Conservation (phyloP, 768 basidiomycete species). For the Cyathus striatus region DNA sequence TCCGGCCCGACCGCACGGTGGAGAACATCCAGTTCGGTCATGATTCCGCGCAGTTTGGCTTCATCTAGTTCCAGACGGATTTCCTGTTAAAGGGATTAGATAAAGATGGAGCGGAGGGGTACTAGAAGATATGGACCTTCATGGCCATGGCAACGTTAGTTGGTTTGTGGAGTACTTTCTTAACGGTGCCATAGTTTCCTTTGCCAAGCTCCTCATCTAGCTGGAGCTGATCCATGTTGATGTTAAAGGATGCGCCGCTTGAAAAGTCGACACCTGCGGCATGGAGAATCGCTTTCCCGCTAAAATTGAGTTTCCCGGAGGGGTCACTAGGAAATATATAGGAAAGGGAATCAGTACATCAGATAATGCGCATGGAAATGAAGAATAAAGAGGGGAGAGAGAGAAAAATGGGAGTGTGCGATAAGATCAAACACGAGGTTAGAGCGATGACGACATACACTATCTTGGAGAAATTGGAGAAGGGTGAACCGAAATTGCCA, state of each 20-base stretch:
- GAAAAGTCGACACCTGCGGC: constrained; percentile 83
- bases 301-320: constrained; percentile 91
- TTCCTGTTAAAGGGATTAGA: constrained; percentile 53
- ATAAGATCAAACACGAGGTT: constrained; percentile 5
- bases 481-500: constrained; percentile 64
- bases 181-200: constrained; percentile 97
- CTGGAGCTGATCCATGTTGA: constrained; percentile 92
- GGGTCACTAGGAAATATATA: constrained; percentile 63
- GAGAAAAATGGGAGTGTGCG: constrained; percentile 3
- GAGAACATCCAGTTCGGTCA: constrained; percentile 98
- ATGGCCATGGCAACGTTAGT: constrained; percentile 97
- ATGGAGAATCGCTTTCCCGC: constrained; percentile 88
- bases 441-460: constrained; percentile 54
- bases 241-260: constrained; percentile 84
- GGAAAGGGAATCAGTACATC: constrained; percentile 1
- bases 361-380: too few relatives aligned
- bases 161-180: constrained; percentile 90
- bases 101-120: constrained; percentile 5
- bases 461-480: constrained; percentile 90
- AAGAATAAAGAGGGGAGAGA: too few relatives aligned
- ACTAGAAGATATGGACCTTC: constrained; percentile 62
- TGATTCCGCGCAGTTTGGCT: constrained; percentile 89
- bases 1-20: constrained; percentile 88
- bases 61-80: constrained; percentile 95
- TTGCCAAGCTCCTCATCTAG: constrained; percentile 91